Evolutionary conservation across 2,329 filamentous ascomycete species (phyloP), one percentile per base, ranked within the genome.

Genomic region (Volutella citrinella): DNA sequence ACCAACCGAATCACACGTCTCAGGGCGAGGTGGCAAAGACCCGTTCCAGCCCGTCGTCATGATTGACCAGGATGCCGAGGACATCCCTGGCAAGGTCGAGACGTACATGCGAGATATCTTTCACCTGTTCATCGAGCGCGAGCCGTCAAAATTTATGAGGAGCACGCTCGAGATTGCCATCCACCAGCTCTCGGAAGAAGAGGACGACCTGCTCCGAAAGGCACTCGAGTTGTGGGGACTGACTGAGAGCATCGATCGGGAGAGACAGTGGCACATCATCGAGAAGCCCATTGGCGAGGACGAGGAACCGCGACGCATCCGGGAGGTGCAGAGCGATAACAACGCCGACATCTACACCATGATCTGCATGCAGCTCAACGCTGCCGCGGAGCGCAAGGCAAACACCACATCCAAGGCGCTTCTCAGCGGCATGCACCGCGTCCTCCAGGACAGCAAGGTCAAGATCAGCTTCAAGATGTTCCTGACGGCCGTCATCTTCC

Each of bases 161-260:
- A 66, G 74, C 14, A 80, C 78, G 3, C 64, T 83, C 19, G 68
- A 74, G 29, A 70, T 69, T n/a, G 72, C 73, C 1, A 61, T 64
- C 22, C 59, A 69, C 31, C 69, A 69, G 10, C 50, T 62, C 5
- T 56, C 68, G 28, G 69, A 69, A 7, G 63, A 67, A 21, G 61
- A 66, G n/a, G 75, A 80, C 42, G 69, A 74, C 35, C 60, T 80
- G 10, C 61, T 83, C 7, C 68, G 68, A 33, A 70, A 75, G 38
- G 74, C 77, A 3, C 64, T 83, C 5, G 78, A 83, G 52, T 65
- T 83, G 3, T 83, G 79, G 79, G 74, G 76, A 0, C 65, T 80
- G 6, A 77, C 82, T 5, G 78, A 83, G 52, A 76, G 80, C 27
- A 76, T 82, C 38, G 78, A 82, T 52, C 71, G 76, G 30, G 78